Percentiles rank a stretch among this genome's conserved stretches.
Evolutionary conservation across 352 stramenopile species (phyloP).

Genomic region (Phytophthora pluvialis): DNA sequence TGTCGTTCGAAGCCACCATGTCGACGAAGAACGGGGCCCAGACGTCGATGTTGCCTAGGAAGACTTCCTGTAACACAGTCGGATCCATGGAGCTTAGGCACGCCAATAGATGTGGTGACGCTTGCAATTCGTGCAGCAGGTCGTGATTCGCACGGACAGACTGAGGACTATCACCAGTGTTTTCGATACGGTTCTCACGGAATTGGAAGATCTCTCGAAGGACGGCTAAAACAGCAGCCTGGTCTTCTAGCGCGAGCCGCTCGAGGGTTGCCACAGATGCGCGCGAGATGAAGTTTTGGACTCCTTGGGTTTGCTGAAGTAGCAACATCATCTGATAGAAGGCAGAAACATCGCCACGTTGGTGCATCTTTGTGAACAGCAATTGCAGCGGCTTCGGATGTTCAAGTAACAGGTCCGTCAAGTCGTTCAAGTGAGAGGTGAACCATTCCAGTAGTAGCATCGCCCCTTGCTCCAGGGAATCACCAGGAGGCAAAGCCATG

Average conservation of each 20-base stretch:
- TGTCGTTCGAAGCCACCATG: slow-evolving; percentile 54
- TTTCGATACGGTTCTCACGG: slow-evolving; percentile 24
- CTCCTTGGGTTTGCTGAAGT: slow-evolving; percentile 59
- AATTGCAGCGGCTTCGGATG: slow-evolving; percentile 63
- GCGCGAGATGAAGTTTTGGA: slow-evolving; percentile 66
- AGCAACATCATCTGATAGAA: slow-evolving; percentile 77
- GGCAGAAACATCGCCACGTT: slow-evolving; percentile 46
- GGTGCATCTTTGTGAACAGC: slow-evolving; percentile 72
- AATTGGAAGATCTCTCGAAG: slow-evolving; percentile 60
- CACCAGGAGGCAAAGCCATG: slow-evolving; percentile 9
- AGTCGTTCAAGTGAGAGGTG: slow-evolving; percentile 52
- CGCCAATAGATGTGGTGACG: slow-evolving; percentile 59
- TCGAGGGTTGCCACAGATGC: slow-evolving; percentile 60
- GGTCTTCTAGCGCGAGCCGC: slow-evolving; percentile 65
- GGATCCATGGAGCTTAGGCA: slow-evolving; percentile 72
- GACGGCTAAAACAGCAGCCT: slow-evolving; percentile 50
- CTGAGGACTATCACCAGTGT: slow-evolving; percentile 6
- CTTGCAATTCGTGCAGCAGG: slow-evolving; percentile 56
- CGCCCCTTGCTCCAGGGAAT: slow-evolving; percentile 26
- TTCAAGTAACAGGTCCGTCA: slow-evolving; percentile 58
- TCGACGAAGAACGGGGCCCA: slow-evolving; percentile 79
- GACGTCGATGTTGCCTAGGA: slow-evolving; percentile 61
- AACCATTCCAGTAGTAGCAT: slow-evolving; percentile 68
- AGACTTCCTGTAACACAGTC: slow-evolving; percentile 67
- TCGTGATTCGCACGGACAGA: slow-evolving; percentile 42